Conservation (phyloP, 345 rosid genomes). For the Linum usitatissimum region DNA sequence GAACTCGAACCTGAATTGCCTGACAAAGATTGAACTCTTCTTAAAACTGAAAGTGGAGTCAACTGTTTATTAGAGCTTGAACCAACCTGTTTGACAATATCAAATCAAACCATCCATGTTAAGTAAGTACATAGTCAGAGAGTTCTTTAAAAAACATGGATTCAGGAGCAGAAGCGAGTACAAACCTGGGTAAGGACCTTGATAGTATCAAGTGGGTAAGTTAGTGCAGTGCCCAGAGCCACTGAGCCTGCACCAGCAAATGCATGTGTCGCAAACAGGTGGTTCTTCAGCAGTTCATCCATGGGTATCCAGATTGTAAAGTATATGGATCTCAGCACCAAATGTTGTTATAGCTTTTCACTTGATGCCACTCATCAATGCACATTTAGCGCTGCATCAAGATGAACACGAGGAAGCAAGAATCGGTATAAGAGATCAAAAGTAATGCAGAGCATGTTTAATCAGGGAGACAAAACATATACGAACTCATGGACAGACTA, state of each 20-base stretch:
- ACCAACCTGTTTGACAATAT: conserved; percentile 50
- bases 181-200: conserved; percentile 76
- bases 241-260: conserved; percentile 64
- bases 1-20: conserved; percentile 38
- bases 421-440: no score
- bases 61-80: conserved; percentile 51
- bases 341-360: no score
- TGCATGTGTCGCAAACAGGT: conserved; percentile 67
- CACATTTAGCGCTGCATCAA: no score
- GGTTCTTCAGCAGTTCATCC: conserved; percentile 43
- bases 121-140: neutral
- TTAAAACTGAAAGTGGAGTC: conserved; percentile 37
- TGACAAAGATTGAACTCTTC: conserved; percentile 47
- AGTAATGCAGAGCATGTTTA: no score
- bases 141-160: neutral
- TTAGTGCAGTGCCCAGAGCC: conserved; percentile 51
- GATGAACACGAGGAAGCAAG: no score
- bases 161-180: neutral
- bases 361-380: no score
- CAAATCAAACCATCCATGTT: conserved; percentile 4
- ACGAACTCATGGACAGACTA: no score
- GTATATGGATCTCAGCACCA: no score
- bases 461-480: no score
- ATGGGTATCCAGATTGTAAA: neutral
- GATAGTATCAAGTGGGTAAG: conserved; percentile 78